phyloP scores from a whole-genome alignment of 768 basidiomycete species.

The Hypsizygus marmoreus region DNA sequence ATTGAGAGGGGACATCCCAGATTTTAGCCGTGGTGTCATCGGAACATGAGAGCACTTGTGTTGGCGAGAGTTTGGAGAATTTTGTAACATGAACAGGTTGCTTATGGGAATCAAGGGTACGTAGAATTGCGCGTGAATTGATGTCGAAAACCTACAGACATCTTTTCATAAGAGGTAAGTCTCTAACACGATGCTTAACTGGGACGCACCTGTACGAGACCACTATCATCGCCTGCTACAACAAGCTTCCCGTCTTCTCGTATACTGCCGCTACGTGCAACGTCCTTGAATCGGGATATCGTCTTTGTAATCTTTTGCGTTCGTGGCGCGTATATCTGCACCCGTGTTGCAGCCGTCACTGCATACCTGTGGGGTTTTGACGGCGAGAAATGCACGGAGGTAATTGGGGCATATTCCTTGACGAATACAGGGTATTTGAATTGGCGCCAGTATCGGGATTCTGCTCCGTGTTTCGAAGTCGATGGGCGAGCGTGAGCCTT shows the following conservation, averaged over 20 bases:
- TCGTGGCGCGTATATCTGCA: constrained; percentile 94
- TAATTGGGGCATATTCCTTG: constrained; percentile 96
- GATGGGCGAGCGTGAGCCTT: constrained; percentile 59
- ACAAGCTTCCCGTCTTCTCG: constrained; percentile 93
- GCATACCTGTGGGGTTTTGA: constrained; percentile 92
- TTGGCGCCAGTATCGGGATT: constrained; percentile 85
- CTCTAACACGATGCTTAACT: constrained; percentile 9
- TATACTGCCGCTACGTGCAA: constrained; percentile 86
- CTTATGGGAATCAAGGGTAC: constrained; percentile 91
- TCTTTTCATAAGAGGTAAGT: constrained; percentile 2
- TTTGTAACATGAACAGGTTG: constrained; percentile 95
- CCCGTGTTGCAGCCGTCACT: constrained; percentile 89
- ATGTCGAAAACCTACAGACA: constrained; percentile 84
- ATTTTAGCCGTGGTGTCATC: constrained; percentile 94
- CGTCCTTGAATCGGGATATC: constrained; percentile 95
- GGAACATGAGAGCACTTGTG: constrained; percentile 90
- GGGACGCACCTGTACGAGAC: constrained; percentile 68
- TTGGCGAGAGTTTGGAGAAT: constrained; percentile 81
- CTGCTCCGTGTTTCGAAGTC: constrained; percentile 61
- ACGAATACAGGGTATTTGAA: constrained; percentile 92
- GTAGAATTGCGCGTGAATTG: constrained; percentile 88
- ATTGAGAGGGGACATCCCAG: constrained; percentile 94
- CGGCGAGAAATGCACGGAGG: constrained; percentile 89
- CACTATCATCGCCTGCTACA: constrained; percentile 93
- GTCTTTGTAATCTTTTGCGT: constrained; percentile 97